Evolutionary conservation across 1,139 yeast species (phyloP).

Genomic region (Groenewaldozyma auringiensis): DNA sequence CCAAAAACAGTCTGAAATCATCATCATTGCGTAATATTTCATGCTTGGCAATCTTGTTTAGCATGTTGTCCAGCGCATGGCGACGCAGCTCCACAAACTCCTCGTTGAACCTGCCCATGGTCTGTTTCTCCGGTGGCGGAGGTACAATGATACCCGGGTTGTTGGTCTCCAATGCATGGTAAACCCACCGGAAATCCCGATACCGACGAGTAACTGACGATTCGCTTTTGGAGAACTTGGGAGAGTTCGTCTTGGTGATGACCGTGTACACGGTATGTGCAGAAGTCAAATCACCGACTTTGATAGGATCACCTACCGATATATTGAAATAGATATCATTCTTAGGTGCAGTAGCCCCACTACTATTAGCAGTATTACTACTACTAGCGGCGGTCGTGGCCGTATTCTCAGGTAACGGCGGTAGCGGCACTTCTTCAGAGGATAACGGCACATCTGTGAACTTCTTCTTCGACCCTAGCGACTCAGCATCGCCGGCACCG

Average conservation of each 20-base stretch:
- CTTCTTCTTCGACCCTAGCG: neutral
- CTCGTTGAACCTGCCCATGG: slow-evolving; percentile 80
- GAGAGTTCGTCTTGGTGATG: slow-evolving; percentile 45
- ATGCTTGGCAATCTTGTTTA: slow-evolving; percentile 54
- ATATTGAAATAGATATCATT: slow-evolving; percentile 41
- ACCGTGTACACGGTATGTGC: slow-evolving; percentile 88
- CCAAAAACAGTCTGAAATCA: slow-evolving; percentile 72
- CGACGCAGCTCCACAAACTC: slow-evolving; percentile 84
- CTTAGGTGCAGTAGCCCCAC: slow-evolving; percentile 1
- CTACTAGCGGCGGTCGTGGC: neutral
- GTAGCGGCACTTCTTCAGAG: slow-evolving; percentile 4
- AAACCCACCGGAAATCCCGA: slow-evolving; percentile 79
- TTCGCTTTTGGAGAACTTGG: slow-evolving; percentile 33
- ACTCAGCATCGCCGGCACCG: slow-evolving; percentile 3
- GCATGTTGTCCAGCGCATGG: slow-evolving; percentile 81
- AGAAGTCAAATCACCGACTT: slow-evolving; percentile 82
- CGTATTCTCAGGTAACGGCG: slow-evolving; percentile 2
- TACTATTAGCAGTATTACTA: too few relatives aligned
- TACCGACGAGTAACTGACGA: slow-evolving; percentile 65
- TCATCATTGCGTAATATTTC: slow-evolving; percentile 56
- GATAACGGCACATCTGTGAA: neutral
- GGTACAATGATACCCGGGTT: slow-evolving; percentile 91
- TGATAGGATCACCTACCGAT: slow-evolving; percentile 82
- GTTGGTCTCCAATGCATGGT: slow-evolving; percentile 75
- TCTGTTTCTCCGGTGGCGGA: slow-evolving; percentile 95